Evolutionary conservation across 73 alveolate species (phyloP), one percentile per base, ranked within the genome.

Genomic region (Paramecium tetraurelia): DNA sequence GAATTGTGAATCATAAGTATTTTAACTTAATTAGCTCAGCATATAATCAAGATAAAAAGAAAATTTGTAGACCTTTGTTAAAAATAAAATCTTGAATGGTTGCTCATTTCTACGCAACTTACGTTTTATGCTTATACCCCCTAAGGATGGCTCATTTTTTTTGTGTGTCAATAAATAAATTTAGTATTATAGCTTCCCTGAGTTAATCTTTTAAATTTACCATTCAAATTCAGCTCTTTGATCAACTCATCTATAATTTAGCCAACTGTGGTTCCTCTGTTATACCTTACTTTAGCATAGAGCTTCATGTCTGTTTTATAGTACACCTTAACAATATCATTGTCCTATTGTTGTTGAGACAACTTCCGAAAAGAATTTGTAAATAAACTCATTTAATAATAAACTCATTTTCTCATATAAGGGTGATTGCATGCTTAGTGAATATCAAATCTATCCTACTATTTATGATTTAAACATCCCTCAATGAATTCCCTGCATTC

Each of bases 371-470:
- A 48, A 53, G 69, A 18, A 18, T 53, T 53, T 53, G 31, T 53
- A 53, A 53, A 53, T 53, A 53, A 53, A 53, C 31, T 53, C 69
- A 53, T 53, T 18, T n/a, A 53, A 53, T 53, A 4, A 53, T 53
- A 53, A 53, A 18, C 35, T 53, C 69, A 53, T 53, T 53, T 53
- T 53, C 35, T 86, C 69, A 86, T 63, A 77, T 59, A 86, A 63
- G 93, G 89, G 21, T 86, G 93, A 43, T 58, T 59, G 27, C 41
- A 58, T 4, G 93, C 93, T 86, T 86, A 35, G 14, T 59, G 27
- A 22, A 63, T 59, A 40, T 86, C 93, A 86, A 86, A 59, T 86
- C 93, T 86, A 7, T 86, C 93, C 20, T 20, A 21, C 43, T 63
- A 10, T 14, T 86, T 36, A 20, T 86, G 14, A 36, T 68, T 59